Conservation (phyloP, 2,329 filamentous ascomycete species). For the Calonectria pseudoreteaudii region DNA sequence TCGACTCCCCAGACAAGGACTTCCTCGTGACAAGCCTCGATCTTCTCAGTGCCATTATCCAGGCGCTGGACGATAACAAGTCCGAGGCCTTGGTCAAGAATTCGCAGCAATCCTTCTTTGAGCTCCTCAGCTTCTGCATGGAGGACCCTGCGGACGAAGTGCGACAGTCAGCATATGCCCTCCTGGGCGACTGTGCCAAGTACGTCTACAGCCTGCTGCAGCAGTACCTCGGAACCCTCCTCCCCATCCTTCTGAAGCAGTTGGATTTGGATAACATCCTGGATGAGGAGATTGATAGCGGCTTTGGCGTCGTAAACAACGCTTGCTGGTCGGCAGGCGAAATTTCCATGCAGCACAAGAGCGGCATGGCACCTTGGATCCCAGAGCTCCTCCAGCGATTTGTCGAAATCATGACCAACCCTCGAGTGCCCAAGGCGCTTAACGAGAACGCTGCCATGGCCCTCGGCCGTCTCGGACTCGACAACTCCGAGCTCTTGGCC, state of each 20-base stretch:
- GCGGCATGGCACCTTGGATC: constrained; percentile 81
- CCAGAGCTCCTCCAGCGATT: constrained; percentile 82
- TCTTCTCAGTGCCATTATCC: constrained; percentile 91
- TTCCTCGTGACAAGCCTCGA: constrained; percentile 96
- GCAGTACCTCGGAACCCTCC: constrained; percentile 76
- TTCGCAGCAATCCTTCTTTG: constrained; percentile 87
- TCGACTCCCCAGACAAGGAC: constrained; percentile 92
- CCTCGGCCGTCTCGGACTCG: constrained; percentile 85
- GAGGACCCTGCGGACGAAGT: constrained; percentile 92
- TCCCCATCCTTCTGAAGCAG: constrained; percentile 87
- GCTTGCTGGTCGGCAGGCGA: constrained; percentile 97
- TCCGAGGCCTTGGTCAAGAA: constrained; percentile 80
- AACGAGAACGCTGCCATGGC: constrained; percentile 96
- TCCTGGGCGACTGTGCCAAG: constrained; percentile 94
- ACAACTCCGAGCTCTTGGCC: constrained; percentile 80
- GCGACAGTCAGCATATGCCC: constrained; percentile 93
- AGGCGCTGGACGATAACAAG: constrained; percentile 81
- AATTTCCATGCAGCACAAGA: constrained; percentile 83
- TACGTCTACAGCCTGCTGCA: constrained; percentile 88
- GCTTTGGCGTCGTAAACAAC: constrained; percentile 96
- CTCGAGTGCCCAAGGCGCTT: constrained; percentile 86
- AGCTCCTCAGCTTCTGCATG: constrained; percentile 92
- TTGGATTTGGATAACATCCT: constrained; percentile 83
- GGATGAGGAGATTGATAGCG: constrained; percentile 84
- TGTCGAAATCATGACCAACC: constrained; percentile 85